Percentiles rank a stretch among this genome's conserved stretches.
phyloP scores from a whole-genome alignment of 805 yeast species.

The Zygoascus tannicola region DNA sequence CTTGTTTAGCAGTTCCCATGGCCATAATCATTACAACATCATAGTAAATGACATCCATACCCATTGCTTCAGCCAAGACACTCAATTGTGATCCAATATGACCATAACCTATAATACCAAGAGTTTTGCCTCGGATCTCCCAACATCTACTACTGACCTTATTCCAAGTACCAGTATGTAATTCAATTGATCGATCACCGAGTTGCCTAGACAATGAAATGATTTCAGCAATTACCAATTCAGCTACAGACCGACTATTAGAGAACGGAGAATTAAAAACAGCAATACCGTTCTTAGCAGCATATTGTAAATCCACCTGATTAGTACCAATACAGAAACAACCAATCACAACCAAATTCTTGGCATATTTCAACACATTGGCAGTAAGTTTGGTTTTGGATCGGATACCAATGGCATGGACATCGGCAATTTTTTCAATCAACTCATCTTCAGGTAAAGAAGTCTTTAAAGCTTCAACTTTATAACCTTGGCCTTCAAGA shows the following conservation, averaged over 20 bases:
- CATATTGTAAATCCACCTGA: conserved; percentile 88
- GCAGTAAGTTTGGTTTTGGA: conserved; percentile 88
- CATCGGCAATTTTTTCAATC: conserved; percentile 85
- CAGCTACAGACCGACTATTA: conserved; percentile 97
- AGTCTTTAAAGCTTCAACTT: conserved; percentile 86
- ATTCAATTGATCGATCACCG: conserved; percentile 91
- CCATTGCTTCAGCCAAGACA: conserved; percentile 94
- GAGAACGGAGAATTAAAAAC: conserved; percentile 98
- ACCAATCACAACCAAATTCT: conserved; percentile 82
- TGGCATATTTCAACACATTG: conserved; percentile 73
- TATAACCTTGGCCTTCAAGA: conserved; percentile 86
- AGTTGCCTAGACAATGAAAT: conserved; percentile 91
- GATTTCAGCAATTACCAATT: conserved; percentile 90
- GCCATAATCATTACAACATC: conserved; percentile 92
- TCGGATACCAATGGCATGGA: conserved; percentile 96
- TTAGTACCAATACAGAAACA: conserved; percentile 99
- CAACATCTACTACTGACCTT: conserved; percentile 91
- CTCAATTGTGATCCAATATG: conserved; percentile 97
- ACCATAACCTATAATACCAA: conserved; percentile 96
- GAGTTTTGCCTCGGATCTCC: conserved; percentile 98
- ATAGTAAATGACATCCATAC: conserved; percentile 91
- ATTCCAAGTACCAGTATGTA: conserved; percentile 97
- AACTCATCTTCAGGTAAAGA: conserved; percentile 88
- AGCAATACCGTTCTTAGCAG: conserved; percentile 88
- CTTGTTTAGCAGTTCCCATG: conserved; percentile 94